Conservation (phyloP, 2,329 filamentous ascomycete genomes). For the Penicillium sp. region DNA sequence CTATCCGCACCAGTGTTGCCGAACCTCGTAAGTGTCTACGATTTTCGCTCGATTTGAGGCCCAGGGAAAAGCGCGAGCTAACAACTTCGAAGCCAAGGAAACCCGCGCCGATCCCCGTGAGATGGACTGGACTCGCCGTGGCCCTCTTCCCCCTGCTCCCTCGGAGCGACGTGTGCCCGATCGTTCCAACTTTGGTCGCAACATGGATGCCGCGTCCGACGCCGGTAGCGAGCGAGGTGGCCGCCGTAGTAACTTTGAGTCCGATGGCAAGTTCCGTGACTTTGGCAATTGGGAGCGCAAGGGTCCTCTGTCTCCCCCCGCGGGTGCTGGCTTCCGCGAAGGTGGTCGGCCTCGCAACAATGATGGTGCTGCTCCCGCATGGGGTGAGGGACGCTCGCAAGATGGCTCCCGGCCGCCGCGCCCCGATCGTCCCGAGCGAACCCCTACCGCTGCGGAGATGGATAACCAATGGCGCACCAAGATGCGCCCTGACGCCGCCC, state of each 20-base stretch:
- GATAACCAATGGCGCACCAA: conserved; percentile 88
- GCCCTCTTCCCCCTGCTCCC: conserved; percentile 67
- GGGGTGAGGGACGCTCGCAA: conserved; percentile 64
- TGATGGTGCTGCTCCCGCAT: conserved; percentile 65
- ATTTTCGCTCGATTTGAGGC: neutral
- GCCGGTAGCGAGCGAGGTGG: conserved; percentile 59
- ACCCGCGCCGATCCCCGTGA: conserved; percentile 69
- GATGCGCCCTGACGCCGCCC: conserved; percentile 74
- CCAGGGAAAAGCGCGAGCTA: conserved; percentile 30
- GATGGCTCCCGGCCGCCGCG: conserved; percentile 77
- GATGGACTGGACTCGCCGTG: conserved; percentile 90
- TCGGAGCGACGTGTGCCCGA: conserved; percentile 54
- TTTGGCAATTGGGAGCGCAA: conserved; percentile 92
- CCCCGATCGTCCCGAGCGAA: conserved; percentile 62
- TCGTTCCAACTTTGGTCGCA: conserved; percentile 50
- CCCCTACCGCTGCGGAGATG: conserved; percentile 79
- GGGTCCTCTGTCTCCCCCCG: conserved; percentile 73
- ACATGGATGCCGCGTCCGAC: conserved; percentile 50
- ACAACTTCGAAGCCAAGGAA: conserved; percentile 64
- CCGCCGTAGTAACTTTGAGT: conserved; percentile 60
- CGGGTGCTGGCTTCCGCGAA: conserved; percentile 47
- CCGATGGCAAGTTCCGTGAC: conserved; percentile 71
- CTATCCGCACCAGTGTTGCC: conserved; percentile 88
- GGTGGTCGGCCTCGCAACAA: conserved; percentile 55
- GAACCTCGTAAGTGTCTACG: conserved; percentile 71